Evolutionary conservation across 257 asterid species (phyloP).

Genomic region (Ocimum tenuiflorum): DNA sequence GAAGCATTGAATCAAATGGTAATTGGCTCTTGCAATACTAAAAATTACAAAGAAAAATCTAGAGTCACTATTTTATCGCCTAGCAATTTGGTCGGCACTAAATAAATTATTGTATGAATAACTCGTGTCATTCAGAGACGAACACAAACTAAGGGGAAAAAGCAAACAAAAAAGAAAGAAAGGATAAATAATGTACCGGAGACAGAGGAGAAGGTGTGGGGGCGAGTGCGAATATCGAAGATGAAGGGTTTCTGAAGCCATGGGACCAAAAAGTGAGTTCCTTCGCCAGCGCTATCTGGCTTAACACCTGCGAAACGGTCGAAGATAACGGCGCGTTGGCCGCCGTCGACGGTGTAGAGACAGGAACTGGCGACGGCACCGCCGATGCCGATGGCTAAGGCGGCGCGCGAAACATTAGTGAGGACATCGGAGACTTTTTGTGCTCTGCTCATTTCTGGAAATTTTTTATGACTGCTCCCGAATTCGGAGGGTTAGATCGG

Average conservation of each 20-base stretch:
- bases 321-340: conserved; percentile 87
- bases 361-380: conserved; percentile 52
- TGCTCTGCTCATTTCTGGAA: conserved; percentile 48
- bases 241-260: conserved; percentile 92
- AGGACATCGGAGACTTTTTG: conserved; percentile 60
- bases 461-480: not conserved
- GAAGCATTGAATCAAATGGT: not conserved
- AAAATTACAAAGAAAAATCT: not conserved
- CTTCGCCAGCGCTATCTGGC: conserved; percentile 70
- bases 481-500: not conserved
- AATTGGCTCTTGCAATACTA: not conserved
- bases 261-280: conserved; percentile 79
- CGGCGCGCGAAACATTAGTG: conserved; percentile 68
- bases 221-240: conserved; percentile 84
- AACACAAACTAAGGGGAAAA: not conserved
- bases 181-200: conserved; percentile 39
- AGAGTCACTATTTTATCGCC: not conserved
- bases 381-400: conserved; percentile 57
- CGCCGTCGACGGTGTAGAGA: conserved; percentile 95
- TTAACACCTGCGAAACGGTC: conserved; percentile 86
- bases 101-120: not conserved
- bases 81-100: too few species aligned
- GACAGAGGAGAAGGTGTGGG: conserved; percentile 71
- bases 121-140: not conserved
- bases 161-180: not conserved